Conservation (phyloP, 352 stramenopile species). For the Globisporangium rhizosaccharum region DNA sequence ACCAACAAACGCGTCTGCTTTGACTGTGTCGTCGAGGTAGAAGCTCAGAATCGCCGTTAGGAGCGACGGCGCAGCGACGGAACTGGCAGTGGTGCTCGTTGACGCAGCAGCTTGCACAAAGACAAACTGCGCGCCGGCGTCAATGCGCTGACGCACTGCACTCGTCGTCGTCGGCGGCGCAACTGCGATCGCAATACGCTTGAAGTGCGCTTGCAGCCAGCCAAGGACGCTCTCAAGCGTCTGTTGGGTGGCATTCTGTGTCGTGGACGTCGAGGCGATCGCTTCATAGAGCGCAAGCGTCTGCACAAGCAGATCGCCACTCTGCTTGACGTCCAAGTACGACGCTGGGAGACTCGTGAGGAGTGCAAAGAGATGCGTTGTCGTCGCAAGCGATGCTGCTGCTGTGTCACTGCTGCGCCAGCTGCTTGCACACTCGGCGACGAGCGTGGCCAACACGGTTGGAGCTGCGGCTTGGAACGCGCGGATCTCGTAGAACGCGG, state of each 20-base stretch:
- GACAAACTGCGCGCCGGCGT: conserved; percentile 8
- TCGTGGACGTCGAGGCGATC: neutral
- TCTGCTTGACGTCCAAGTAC: conserved; percentile 25
- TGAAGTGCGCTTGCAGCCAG: conserved; percentile 18
- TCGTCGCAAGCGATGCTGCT: neutral
- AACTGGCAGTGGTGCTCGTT: neutral
- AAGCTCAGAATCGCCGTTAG: conserved; percentile 20
- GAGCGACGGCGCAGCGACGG: conserved; percentile 11
- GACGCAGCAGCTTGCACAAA: conserved; percentile 6
- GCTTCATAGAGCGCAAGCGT: conserved; percentile 8
- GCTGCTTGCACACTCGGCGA: conserved; percentile 6
- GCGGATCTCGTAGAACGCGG: conserved; percentile 78
- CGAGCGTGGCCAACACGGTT: conserved; percentile 26
- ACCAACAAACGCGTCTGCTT: conserved; percentile 21
- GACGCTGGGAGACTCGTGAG: conserved; percentile 24
- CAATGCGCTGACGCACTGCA: conserved; percentile 3
- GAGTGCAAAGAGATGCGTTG: conserved; percentile 21
- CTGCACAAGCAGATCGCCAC: conserved; percentile 13
- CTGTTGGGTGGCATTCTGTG: neutral
- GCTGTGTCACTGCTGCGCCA: neutral
- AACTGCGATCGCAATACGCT: conserved; percentile 7
- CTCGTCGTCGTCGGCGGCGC: neutral
- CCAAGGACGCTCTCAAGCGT: conserved; percentile 4
- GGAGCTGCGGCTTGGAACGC: conserved; percentile 37
- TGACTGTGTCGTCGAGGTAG: conserved; percentile 17